Evolutionary conservation across 179 eudicot genomes (phyloP).

Genomic region (Vitellaria paradoxa): DNA sequence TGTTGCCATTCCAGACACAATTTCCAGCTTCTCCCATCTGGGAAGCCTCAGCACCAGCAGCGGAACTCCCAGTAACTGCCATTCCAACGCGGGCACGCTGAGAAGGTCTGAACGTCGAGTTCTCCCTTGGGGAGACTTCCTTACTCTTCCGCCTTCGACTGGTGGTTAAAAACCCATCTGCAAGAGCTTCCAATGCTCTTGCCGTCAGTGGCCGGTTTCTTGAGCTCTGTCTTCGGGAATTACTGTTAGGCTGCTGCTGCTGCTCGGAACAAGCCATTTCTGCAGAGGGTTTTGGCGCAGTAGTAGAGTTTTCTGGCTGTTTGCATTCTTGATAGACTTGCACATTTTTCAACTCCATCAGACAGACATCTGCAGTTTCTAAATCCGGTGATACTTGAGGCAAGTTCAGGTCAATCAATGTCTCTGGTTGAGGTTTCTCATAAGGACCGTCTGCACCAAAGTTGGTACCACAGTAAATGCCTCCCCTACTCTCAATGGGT

Average conservation of each 20-base stretch:
- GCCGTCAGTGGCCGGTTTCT: conserved; percentile 44
- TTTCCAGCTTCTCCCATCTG: conserved; percentile 18
- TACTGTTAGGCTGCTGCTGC: conserved; percentile 12
- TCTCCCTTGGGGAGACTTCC: not conserved
- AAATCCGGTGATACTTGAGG: conserved; percentile 28
- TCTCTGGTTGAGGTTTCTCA: conserved; percentile 8
- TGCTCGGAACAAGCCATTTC: conserved; percentile 12
- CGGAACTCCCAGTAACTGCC: conserved; percentile 11
- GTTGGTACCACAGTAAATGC: not conserved
- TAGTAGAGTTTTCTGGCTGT: not conserved
- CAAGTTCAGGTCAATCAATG: conserved; percentile 33
- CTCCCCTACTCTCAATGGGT: conserved; percentile 10
- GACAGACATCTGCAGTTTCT: conserved; percentile 7
- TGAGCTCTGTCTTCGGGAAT: conserved; percentile 42
- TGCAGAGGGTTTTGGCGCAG: not conserved
- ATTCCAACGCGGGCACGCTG: not conserved
- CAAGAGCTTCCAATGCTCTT: conserved; percentile 50
- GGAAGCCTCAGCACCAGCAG: conserved; percentile 7
- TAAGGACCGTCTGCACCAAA: not conserved
- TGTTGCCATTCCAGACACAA: conserved; percentile 7
- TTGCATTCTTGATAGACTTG: not conserved
- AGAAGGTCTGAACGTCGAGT: conserved; percentile 3
- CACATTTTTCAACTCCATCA: not conserved
- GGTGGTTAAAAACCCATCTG: conserved; percentile 27
- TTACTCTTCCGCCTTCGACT: conserved; percentile 19